A percentile compares a stretch with the other conserved stretches of the same genome.
These are phyloP conservation scores for Diplodia corticola DNA, from an alignment of 2,329 filamentous ascomycete species.

Conservation along the genomic window DNA sequence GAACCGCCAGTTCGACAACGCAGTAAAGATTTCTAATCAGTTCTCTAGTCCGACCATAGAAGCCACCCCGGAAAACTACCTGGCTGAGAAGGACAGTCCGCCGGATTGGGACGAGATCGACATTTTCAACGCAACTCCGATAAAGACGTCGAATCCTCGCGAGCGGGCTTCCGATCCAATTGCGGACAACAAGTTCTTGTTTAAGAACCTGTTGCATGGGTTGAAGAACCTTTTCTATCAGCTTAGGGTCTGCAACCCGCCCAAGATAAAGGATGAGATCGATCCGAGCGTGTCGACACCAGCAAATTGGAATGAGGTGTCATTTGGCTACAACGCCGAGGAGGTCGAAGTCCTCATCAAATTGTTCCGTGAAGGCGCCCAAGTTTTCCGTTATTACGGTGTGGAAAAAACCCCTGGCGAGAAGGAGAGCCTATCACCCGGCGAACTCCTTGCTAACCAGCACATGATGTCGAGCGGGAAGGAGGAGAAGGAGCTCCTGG, in stretches of 20 bases:
- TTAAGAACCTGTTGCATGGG: constrained; percentile 93
- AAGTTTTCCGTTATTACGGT: constrained; percentile 96
- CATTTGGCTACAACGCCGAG: constrained; percentile 94
- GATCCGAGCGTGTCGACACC: constrained; percentile 73
- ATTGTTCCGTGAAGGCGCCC: constrained; percentile 92
- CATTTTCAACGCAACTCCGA: constrained; percentile 93
- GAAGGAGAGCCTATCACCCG: constrained; percentile 73
- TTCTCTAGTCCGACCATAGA: constrained; percentile 67
- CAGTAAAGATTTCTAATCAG: constrained; percentile 84
- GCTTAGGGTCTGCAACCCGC: constrained; percentile 82
- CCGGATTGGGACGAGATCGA: constrained; percentile 98
- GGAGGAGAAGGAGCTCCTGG: constrained; percentile 95
- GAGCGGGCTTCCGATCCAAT: constrained; percentile 89
- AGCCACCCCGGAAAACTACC: constrained; percentile 71
- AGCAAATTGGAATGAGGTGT: constrained; percentile 90
- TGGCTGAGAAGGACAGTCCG: constrained; percentile 75
- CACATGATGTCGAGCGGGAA: constrained; percentile 85
- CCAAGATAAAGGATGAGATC: constrained; percentile 57
- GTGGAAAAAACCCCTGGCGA: constrained; percentile 77
- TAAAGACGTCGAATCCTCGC: constrained; percentile 89
- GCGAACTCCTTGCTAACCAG: constrained; percentile 91
- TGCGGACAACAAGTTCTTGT: constrained; percentile 95
- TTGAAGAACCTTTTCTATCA: constrained; percentile 97
- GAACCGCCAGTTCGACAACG: constrained; percentile 94
- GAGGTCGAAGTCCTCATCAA: constrained; percentile 97